A percentile compares a stretch with the other conserved stretches of the same genome.
Conservation (phyloP, 345 rosid species). For the Diplotaxis tenuifolia region DNA sequence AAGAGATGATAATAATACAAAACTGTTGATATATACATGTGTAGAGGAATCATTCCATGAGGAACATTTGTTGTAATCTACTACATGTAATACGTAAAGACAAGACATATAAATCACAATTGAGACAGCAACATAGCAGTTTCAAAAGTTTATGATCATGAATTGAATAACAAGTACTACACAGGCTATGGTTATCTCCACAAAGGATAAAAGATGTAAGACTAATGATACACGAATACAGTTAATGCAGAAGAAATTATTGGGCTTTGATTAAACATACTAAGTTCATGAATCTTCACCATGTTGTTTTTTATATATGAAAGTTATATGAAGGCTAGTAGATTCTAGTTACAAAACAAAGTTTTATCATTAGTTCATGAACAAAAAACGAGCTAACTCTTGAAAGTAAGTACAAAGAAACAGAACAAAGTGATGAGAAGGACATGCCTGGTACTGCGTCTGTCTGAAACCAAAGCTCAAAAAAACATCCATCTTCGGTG, state of each 20-base stretch:
- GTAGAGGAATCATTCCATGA: constrained; percentile 7
- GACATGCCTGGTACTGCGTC: constrained; percentile 26
- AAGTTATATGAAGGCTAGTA: too few species aligned
- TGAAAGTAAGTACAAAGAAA: background rate
- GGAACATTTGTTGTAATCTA: background rate
- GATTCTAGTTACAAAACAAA: background rate
- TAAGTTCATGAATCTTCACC: too few species aligned
- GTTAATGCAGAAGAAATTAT: too few species aligned
- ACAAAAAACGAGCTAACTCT: background rate
- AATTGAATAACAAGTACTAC: background rate
- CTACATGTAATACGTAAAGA: constrained; percentile 7
- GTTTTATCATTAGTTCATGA: too few species aligned
- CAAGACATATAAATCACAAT: background rate
- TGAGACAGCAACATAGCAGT: too few species aligned
- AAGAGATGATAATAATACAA: constrained; percentile 13
- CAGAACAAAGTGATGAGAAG: constrained; percentile 5
- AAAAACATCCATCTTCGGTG: background rate
- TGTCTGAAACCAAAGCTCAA: constrained; percentile 13
- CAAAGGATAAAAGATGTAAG: too few species aligned
- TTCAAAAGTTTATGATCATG: background rate
- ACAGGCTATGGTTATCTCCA: background rate
- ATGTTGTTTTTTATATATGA: too few species aligned
- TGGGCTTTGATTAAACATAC: too few species aligned
- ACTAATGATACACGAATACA: too few species aligned
- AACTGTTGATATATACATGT: constrained; percentile 16